Percentiles rank a stretch among this genome's conserved stretches.
These are phyloP conservation scores for Xenosphaeropsis pyriputrescens DNA, from an alignment of 2,329 filamentous ascomycete species.

Conservation along the genomic window DNA sequence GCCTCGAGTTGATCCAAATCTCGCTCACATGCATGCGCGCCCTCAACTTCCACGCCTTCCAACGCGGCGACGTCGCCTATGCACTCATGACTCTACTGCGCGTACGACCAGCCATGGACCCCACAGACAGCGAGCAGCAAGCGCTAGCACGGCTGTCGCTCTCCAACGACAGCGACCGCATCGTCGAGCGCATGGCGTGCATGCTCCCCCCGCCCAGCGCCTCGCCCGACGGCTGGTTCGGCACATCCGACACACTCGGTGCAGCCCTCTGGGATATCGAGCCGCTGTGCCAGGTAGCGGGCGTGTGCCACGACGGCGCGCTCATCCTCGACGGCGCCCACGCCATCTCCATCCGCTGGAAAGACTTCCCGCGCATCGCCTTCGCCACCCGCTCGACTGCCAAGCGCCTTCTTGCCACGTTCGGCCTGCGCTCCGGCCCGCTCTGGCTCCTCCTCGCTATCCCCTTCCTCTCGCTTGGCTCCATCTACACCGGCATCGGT, in stretches of 20 bases:
- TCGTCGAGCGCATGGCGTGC: conserved; percentile 18
- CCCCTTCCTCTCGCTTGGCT: conserved; percentile 5
- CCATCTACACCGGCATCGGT: conserved; percentile 2
- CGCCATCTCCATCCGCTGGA: conserved; percentile 18
- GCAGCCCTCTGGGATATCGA: conserved; percentile 18
- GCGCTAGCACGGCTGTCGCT: conserved; percentile 18
- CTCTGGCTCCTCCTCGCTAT: neutral
- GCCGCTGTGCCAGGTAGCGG: conserved; percentile 17
- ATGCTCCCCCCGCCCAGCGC: conserved; percentile 4
- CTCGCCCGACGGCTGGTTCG: conserved; percentile 7
- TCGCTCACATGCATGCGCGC: conserved; percentile 13
- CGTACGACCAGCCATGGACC: conserved; percentile 11
- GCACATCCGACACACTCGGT: conserved; percentile 12
- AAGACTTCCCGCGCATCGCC: conserved; percentile 13
- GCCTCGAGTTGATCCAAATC: conserved; percentile 13
- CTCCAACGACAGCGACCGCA: conserved; percentile 16
- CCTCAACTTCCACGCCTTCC: conserved; percentile 3
- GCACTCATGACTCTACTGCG: conserved; percentile 18
- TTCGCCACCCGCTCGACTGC: conserved; percentile 3
- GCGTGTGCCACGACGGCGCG: conserved; percentile 16
- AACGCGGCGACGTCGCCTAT: conserved; percentile 16
- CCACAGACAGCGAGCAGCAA: conserved; percentile 14
- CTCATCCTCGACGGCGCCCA: conserved; percentile 17
- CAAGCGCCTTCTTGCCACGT: neutral
- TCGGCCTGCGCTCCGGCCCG: neutral